Evolutionary conservation across 2,329 filamentous ascomycete genomes (phyloP), one percentile per base, ranked within the genome.

Genomic region (Botryotinia globosa): DNA sequence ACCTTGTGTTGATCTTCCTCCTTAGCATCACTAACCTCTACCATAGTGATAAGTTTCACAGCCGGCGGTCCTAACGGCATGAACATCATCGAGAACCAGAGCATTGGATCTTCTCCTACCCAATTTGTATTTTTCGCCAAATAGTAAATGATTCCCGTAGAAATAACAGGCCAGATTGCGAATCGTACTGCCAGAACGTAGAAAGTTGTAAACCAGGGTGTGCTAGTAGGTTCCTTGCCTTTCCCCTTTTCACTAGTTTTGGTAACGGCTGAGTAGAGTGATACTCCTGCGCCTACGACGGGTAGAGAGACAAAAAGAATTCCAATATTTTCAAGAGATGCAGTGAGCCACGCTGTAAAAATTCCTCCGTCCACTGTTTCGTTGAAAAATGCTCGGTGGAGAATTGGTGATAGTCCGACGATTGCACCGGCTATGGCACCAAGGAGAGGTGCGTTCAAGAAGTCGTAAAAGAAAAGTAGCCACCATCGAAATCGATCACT

Each of bases 271-370:
- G 85, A 85, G 72, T 86, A 88, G 1, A 92, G 84, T 75, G 89
- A 90, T n/a, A 90, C 87, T 1, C 90, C 90, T 0, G 90, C 89
- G 0, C 92, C 85, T 25, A 92, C 85, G 25, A 92, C 87, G 44
- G 91, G 90, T 39, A 91, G 81, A 0, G 88, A 85, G 0, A 90
- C 88, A 78, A 92, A 92, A 0, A 92, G 83, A 0, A 85, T 83
- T 4, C 90, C 90, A 34, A 91, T 84, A 72, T 89, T 91, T 75
- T 88, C 85, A 32, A 92, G 81, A 0, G 87, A 86, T 0, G 85
- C 84, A 0, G 89, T 91, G 56, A 92, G 81, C 90, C 89, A 92
- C 1, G 89, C 89, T 32, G 87, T 89, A 76, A 92, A 86, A 72
- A 90, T 87, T 1, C 90, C 89, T 9, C 90, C 90, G 8, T 90